These are phyloP conservation scores for Perilla frutescens DNA, from an alignment of 257 asterid genomes.

Conservation along the genomic window DNA sequence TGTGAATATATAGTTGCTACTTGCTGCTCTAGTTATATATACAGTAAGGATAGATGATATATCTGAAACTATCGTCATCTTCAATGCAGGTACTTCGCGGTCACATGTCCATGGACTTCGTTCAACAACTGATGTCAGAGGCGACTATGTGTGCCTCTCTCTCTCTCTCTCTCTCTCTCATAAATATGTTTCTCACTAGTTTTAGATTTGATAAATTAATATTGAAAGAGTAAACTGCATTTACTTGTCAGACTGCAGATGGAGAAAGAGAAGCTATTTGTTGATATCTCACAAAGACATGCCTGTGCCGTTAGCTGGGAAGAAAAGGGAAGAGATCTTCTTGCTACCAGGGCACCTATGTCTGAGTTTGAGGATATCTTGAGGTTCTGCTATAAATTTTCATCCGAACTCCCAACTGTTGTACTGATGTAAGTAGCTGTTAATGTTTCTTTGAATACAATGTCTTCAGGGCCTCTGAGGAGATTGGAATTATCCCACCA, in stretches of 20 bases:
- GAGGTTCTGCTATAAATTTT: slow-evolving; percentile 54
- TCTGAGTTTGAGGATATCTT: slow-evolving; percentile 71
- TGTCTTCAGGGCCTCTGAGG: slow-evolving; percentile 71
- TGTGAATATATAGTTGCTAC: slow-evolving; percentile 23
- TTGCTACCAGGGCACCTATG: slow-evolving; percentile 59
- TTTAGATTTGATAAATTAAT: slow-evolving; percentile 21
- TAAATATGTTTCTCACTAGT: slow-evolving; percentile 18
- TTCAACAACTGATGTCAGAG: slow-evolving; percentile 64
- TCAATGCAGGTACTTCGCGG: slow-evolving; percentile 63
- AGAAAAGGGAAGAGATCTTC: slow-evolving; percentile 65
- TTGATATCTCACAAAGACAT: slow-evolving; percentile 57
- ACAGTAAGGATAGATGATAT: not conserved
- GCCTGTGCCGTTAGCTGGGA: slow-evolving; percentile 66
- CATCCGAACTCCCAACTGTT: slow-evolving; percentile 26
- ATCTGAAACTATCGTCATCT: slow-evolving; percentile 23
- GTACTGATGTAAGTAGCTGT: slow-evolving; percentile 24
- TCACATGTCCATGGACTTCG: slow-evolving; percentile 65
- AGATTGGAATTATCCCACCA: slow-evolving; percentile 66
- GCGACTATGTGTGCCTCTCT: slow-evolving; percentile 66
- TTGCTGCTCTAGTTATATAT: not conserved
- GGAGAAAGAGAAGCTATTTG: slow-evolving; percentile 74
- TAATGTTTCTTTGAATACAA: slow-evolving; percentile 33
- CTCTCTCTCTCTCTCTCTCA: slow-evolving; percentile 36
- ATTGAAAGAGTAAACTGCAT: slow-evolving; percentile 41
- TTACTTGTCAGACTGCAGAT: slow-evolving; percentile 74